Base-by-base conservation (phyloP, 2,329 filamentous ascomycete species). In the Metarhizium sp. region DNA sequence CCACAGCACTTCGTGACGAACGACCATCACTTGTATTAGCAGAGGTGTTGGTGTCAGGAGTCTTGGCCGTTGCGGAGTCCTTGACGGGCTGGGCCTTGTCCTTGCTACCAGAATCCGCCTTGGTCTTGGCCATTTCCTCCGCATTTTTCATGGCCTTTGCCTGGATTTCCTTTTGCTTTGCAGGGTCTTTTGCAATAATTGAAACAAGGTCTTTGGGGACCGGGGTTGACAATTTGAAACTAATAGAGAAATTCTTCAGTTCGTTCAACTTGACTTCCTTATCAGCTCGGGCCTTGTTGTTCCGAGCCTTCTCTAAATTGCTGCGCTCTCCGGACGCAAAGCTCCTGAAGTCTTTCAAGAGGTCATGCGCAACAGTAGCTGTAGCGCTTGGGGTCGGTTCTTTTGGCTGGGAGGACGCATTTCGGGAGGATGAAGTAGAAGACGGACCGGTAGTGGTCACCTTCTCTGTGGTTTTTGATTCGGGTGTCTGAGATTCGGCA, bases 101-200 rank as follows among this genome's bases (percentile, higher is more conserved):
- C 58, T 80, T 76, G 25, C 73, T 67, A 18, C 71, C 64, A 29
- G 70, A 60, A 52, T 75, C 76, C 18, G 75, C 66, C 66, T 84
- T 84, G 54, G 80, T 75, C 62, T 83, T 79, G 4, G 74, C 72
- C 53, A 80, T 71, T 59, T 85, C 81, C 59, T 90, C 85, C 2
- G 84, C 85, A 61, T 92, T 87, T 65, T 84, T 82, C 58, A 89
- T 84, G 1, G 90, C 90, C 70, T 92, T 95, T 63, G 91, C 87
- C 65, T 96, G 87, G 59, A 99, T 97, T 66, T 92, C 85, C 65
- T 91, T 85, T 71, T 97, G 94, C 74, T 96, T 99, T 49, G 77
- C 80, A n/a, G 91, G 91, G 67, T 99, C 94, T 69, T 97, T 99
- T 57, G 94, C 92, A 58, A 99, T 87, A 61, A 99, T 99, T 1